Percentiles rank a stretch among this genome's conserved stretches.
phyloP scores from a whole-genome alignment of 164 flowering plant species.

The Platanus orientalis region DNA sequence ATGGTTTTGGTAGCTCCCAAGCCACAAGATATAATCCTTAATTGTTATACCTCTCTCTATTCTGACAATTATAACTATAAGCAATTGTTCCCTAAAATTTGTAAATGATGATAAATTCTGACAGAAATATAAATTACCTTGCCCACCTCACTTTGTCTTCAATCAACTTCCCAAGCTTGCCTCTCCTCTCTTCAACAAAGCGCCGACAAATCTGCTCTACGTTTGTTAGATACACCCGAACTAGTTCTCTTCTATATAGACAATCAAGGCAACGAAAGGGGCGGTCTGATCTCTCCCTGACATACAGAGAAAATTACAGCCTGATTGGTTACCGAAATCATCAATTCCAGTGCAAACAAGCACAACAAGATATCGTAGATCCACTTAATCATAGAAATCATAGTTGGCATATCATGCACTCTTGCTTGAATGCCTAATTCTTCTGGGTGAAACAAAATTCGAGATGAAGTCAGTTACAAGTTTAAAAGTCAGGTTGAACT shows the following conservation, averaged over 20 bases:
- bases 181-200: constrained; percentile 80
- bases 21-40: neutral
- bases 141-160: constrained; percentile 90
- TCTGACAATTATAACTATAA: no score
- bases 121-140: constrained; percentile 42
- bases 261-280: constrained; percentile 94
- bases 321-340: constrained; percentile 1
- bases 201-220: constrained; percentile 87
- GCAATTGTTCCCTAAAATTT: neutral
- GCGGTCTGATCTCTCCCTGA: constrained; percentile 82
- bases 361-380: no score
- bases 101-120: neutral
- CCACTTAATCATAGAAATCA: no score
- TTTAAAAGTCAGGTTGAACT: no score
- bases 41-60: neutral
- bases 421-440: no score
- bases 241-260: constrained; percentile 92
- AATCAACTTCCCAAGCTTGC: constrained; percentile 73
- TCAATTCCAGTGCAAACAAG: neutral
- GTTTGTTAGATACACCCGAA: constrained; percentile 82
- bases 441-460: no score
- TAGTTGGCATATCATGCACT: no score
- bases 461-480: no score
- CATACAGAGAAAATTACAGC: constrained; percentile 10
- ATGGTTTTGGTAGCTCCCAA: neutral